Conservation (phyloP, 2,329 filamentous ascomycete species). For the Salinomyces thailandicus region DNA sequence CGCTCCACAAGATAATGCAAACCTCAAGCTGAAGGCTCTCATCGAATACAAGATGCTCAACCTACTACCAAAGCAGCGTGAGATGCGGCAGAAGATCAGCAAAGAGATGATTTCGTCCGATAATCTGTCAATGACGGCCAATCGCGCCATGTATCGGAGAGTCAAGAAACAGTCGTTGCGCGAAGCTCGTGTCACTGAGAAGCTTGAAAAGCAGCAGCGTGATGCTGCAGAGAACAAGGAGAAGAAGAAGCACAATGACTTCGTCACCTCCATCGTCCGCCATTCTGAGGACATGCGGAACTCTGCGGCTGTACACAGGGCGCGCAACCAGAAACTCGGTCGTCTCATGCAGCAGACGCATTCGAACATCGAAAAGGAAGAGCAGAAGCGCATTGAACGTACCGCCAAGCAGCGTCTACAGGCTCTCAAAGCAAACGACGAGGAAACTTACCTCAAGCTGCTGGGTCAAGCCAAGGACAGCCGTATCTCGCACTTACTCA, state of each 20-base stretch:
- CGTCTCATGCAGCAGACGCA: conserved; percentile 83
- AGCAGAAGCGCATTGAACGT: conserved; percentile 94
- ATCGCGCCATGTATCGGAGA: conserved; percentile 78
- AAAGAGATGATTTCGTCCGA: conserved; percentile 91
- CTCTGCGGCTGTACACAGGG: conserved; percentile 55
- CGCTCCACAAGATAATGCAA: conserved; percentile 61
- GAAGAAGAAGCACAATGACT: conserved; percentile 94
- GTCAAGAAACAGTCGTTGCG: conserved; percentile 96
- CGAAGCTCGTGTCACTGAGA: conserved; percentile 94
- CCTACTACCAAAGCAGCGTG: conserved; percentile 78
- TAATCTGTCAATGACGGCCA: conserved; percentile 94
- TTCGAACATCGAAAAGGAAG: conserved; percentile 95
- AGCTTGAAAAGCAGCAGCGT: conserved; percentile 96
- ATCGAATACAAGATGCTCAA: conserved; percentile 92
- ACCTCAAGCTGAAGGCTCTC: conserved; percentile 74
- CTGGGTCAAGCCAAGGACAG: conserved; percentile 98
- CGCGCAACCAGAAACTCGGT: conserved; percentile 74
- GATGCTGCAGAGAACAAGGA: conserved; percentile 92
- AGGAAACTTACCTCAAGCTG: conserved; percentile 96
- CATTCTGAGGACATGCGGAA: conserved; percentile 70
- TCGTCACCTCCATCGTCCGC: conserved; percentile 73
- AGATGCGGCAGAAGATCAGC: conserved; percentile 75
- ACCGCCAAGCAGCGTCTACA: conserved; percentile 99
- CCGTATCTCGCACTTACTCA: conserved; percentile 92
- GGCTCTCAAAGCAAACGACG: conserved; percentile 95